These are phyloP conservation scores for Fusarium pilosicola DNA, from an alignment of 2,329 filamentous ascomycete species.

Conservation along the genomic window DNA sequence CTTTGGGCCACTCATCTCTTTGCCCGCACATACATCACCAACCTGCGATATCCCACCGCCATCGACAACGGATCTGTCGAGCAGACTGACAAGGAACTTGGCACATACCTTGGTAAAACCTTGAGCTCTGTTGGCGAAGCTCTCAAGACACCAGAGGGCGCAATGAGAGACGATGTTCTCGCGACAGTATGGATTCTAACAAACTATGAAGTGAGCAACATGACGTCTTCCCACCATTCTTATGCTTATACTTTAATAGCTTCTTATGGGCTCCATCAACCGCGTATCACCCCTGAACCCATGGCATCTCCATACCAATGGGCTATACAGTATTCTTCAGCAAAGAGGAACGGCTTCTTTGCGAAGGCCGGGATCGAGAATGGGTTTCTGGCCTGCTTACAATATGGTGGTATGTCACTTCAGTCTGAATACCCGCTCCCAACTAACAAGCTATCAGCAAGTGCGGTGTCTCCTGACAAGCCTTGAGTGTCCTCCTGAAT, in stretches of 20 bases:
- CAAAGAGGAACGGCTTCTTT: conserved; percentile 46
- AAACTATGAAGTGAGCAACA: conserved; percentile 51
- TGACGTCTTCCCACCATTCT: not conserved
- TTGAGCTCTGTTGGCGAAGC: conserved; percentile 53
- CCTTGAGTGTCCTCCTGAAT: conserved; percentile 50
- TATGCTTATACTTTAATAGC: conserved; percentile 38
- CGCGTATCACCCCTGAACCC: conserved; percentile 42
- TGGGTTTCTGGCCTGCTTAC: conserved; percentile 52
- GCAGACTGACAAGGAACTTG: conserved; percentile 48
- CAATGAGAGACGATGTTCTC: conserved; percentile 50
- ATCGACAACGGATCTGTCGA: conserved; percentile 38
- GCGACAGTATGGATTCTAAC: conserved; percentile 54
- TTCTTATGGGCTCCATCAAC: conserved; percentile 52
- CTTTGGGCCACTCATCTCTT: conserved; percentile 54
- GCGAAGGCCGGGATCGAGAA: conserved; percentile 39
- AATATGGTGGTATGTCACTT: conserved; percentile 51
- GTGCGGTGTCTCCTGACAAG: conserved; percentile 49
- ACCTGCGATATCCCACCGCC: conserved; percentile 48
- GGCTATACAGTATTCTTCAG: conserved; percentile 51
- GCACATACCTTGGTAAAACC: conserved; percentile 50
- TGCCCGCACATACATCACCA: conserved; percentile 53
- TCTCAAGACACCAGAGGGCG: conserved; percentile 44
- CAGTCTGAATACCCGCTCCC: not conserved
- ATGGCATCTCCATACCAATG: conserved; percentile 52
- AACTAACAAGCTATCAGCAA: conserved; percentile 47